A percentile compares a stretch with the other conserved stretches of the same genome.
phyloP scores from a whole-genome alignment of 2,329 filamentous ascomycete genomes.

The Epichloe gansuensis region DNA sequence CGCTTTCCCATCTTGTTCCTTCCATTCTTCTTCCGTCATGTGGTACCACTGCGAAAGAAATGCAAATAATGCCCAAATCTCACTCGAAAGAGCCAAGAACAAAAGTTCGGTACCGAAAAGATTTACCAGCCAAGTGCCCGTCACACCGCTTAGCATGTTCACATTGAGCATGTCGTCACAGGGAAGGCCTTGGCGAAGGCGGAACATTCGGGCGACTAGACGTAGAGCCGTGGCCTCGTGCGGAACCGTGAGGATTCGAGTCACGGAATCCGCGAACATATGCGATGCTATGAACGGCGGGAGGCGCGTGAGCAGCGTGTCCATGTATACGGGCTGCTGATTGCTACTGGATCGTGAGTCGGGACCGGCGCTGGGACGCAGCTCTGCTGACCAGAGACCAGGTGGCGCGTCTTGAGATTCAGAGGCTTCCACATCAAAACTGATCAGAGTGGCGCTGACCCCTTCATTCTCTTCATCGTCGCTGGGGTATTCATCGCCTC shows the following conservation, averaged over 20 bases:
- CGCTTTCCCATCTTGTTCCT: slow-evolving; percentile 17
- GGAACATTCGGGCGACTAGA: slow-evolving; percentile 31
- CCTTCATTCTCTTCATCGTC: slow-evolving; percentile 46
- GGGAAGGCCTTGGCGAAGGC: slow-evolving; percentile 25
- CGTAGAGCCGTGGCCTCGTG: slow-evolving; percentile 35
- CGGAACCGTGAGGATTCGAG: slow-evolving; percentile 32
- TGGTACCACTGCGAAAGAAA: slow-evolving; percentile 27
- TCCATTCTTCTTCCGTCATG: slow-evolving; percentile 32
- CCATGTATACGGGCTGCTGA: slow-evolving; percentile 27
- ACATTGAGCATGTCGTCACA: slow-evolving; percentile 26
- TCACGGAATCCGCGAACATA: slow-evolving; percentile 31
- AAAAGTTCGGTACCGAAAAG: slow-evolving; percentile 33
- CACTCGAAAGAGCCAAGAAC: slow-evolving; percentile 30
- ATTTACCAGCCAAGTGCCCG: slow-evolving; percentile 30
- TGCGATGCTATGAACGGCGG: slow-evolving; percentile 36
- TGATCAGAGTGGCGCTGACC: slow-evolving; percentile 45
- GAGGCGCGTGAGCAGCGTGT: slow-evolving; percentile 38
- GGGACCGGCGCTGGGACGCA: slow-evolving; percentile 35
- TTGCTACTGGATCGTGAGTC: slow-evolving; percentile 16
- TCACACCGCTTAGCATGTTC: slow-evolving; percentile 25
- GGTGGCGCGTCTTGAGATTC: slow-evolving; percentile 38
- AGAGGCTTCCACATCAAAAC: slow-evolving; percentile 48
- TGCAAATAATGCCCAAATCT: slow-evolving; percentile 33
- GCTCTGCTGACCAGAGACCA: slow-evolving; percentile 46
- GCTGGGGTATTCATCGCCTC: slow-evolving; percentile 40